Base-by-base conservation (phyloP, 192 early-diverging fungal genomes). In the Coemansia sp. region DNA sequence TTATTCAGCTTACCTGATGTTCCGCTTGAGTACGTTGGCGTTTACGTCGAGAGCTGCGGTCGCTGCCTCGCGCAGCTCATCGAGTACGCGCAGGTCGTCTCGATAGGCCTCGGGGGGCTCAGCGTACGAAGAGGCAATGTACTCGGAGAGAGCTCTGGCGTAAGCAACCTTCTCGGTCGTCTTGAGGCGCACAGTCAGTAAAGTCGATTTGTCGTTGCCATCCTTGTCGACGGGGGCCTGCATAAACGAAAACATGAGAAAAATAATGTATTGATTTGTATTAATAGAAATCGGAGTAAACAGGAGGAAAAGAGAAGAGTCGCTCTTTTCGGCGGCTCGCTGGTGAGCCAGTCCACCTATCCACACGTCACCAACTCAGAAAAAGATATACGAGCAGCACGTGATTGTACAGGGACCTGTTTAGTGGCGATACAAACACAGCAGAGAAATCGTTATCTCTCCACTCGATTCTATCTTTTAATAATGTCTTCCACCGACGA, bases 51-150 rank as follows among this genome's bases (percentile, higher is more conserved):
- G 88, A 81, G 50, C 85, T 62, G 72, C 81, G 68, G 68, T 89
- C 59, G 72, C 89, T 78, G 74, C 88, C 87, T 59, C 87, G 12
- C 93, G 72, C 32, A 94, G 77, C 54, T 87, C 85, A 53, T 96
- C 91, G 4, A 94, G 76, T 12, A 86, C 76, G 27, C 90, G 83
- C 68, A 96, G 88, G 81, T 96, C 93, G 71, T 93, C 91, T 8
- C 86, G 83, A 53, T 94, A 96, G 1, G 82, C 70, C 59, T 93
- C 90, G 6, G 92, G 91, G 53, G 93, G 91, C 62, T 96, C 94
- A 2, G 85, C 88, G 70, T 91, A 95, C 0, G 86, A 81, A 19
- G 84, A 85, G 1, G 85, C 85, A 63, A 95, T 93, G 58, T 92
- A 93, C 18, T 86, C 83, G 34, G 77, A 65, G 12, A 87, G 70